Conservation (phyloP, 768 basidiomycete species). For the Pseudohyphozyma bogoriensis region DNA sequence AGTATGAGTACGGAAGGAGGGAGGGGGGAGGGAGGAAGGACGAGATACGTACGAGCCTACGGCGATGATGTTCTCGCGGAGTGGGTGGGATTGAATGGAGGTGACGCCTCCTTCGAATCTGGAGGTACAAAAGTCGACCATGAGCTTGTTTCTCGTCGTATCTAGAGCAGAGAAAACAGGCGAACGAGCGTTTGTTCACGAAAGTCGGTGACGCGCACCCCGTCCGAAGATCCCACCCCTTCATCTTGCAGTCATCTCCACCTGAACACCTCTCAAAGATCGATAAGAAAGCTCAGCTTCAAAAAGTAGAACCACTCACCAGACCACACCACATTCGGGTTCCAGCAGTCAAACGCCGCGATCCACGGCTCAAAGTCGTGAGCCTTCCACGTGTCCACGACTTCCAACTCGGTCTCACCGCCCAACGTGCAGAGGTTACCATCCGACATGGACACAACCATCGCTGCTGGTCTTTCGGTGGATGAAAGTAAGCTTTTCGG, state of each 20-base stretch:
- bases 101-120: constrained; percentile 93
- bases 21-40: neutral
- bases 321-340: constrained; percentile 61
- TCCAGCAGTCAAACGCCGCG: constrained; percentile 81
- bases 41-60: constrained; percentile 64
- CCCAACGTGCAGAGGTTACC: constrained; percentile 47
- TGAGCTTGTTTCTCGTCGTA: neutral
- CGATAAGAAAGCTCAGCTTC: neutral
- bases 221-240: constrained; percentile 78
- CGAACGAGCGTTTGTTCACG: constrained; percentile 55
- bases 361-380: constrained; percentile 95
- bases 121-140: neutral
- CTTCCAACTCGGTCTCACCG: constrained; percentile 43
- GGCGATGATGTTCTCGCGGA: constrained; percentile 67
- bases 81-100: constrained; percentile 71
- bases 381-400: constrained; percentile 62
- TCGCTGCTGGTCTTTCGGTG: constrained; percentile 30
- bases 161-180: neutral
- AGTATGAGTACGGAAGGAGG: neutral
- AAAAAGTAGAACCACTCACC: constrained; percentile 43
- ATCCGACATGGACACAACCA: constrained; percentile 74
- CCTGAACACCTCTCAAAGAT: constrained; percentile 46
- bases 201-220: constrained; percentile 53
- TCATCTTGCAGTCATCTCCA: constrained; percentile 82
- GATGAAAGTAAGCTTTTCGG: neutral